phyloP scores from a whole-genome alignment of 495 filamentous ascomycete genomes.

The Cercophora newfieldiana region DNA sequence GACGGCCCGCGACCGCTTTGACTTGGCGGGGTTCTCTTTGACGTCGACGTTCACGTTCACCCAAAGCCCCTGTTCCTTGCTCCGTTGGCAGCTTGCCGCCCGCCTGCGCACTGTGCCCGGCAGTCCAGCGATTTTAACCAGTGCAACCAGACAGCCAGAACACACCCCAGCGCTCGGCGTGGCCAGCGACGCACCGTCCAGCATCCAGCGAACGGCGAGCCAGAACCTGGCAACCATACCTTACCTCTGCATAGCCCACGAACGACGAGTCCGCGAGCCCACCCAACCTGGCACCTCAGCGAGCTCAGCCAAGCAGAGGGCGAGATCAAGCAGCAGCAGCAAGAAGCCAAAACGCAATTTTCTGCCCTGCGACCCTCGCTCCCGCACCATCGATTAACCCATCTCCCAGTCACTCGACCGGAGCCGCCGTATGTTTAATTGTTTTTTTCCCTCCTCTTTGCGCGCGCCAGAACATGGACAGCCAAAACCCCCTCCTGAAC shows the following conservation, averaged over 20 bases:
- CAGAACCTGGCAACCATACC: background rate
- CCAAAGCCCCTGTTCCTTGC: slow-evolving; percentile 13
- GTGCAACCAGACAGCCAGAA: slow-evolving; percentile 15
- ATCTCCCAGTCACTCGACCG: slow-evolving; percentile 28
- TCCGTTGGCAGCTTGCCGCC: slow-evolving; percentile 1
- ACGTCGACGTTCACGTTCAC: background rate
- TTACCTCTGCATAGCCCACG: slow-evolving; percentile 4
- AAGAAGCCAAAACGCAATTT: slow-evolving; percentile 33
- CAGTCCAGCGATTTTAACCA: slow-evolving; percentile 24
- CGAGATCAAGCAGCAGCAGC: slow-evolving; percentile 25
- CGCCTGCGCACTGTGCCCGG: slow-evolving; percentile 28
- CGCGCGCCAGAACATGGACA: slow-evolving; percentile 39
- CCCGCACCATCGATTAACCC: slow-evolving; percentile 34
- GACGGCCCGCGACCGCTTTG: background rate
- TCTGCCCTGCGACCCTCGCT: slow-evolving; percentile 24
- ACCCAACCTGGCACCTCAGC: slow-evolving; percentile 13
- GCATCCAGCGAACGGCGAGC: slow-evolving; percentile 1
- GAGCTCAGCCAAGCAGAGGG: slow-evolving; percentile 34
- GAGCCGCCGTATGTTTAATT: slow-evolving; percentile 21
- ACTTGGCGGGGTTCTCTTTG: slow-evolving; percentile 7
- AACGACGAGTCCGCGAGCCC: slow-evolving; percentile 7
- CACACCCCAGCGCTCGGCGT: background rate
- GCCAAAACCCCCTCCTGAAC: slow-evolving; percentile 36
- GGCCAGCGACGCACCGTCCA: background rate
- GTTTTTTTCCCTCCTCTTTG: slow-evolving; percentile 20